Percentiles rank a stretch among this genome's conserved stretches.
Evolutionary conservation across 768 basidiomycete genomes (phyloP).

Genomic region (Fomitopsis pulvina): DNA sequence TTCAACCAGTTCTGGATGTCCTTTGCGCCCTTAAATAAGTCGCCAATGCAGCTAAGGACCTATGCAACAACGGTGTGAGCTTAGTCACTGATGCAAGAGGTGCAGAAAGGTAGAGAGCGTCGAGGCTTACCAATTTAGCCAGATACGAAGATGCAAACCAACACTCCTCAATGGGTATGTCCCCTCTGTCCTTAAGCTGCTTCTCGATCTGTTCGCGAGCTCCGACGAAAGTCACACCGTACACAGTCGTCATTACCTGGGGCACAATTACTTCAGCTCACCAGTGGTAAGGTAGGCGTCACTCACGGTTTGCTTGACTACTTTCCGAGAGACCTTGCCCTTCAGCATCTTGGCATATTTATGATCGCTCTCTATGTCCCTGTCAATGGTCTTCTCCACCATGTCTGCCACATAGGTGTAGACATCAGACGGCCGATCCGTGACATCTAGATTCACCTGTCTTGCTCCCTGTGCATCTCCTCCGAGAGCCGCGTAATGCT

Average conservation of each 20-base stretch:
- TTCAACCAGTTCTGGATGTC: conserved; percentile 90
- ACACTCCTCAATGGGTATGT: conserved; percentile 64
- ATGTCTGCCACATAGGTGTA: conserved; percentile 88
- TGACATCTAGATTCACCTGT: conserved; percentile 86
- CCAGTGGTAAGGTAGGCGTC: neutral
- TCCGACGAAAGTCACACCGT: conserved; percentile 94
- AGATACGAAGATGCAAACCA: conserved; percentile 76
- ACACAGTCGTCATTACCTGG: conserved; percentile 97
- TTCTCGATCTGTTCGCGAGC: conserved; percentile 92
- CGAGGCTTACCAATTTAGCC: conserved; percentile 50
- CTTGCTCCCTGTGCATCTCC: conserved; percentile 83
- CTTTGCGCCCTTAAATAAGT: conserved; percentile 90
- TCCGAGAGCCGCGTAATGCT: conserved; percentile 97
- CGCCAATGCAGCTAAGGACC: conserved; percentile 78
- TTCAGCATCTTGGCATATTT: conserved; percentile 52
- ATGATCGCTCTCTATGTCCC: conserved; percentile 42
- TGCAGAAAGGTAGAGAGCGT: too few relatives aligned
- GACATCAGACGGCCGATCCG: conserved; percentile 88
- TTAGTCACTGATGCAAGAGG: neutral
- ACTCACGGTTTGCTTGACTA: conserved; percentile 93
- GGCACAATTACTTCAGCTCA: too few relatives aligned
- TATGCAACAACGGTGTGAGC: conserved; percentile 18
- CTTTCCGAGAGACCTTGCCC: conserved; percentile 84
- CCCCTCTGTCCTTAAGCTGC: conserved; percentile 73
- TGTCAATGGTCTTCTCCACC: conserved; percentile 63